phyloP scores from a whole-genome alignment of 2,329 filamentous ascomycete species.

The Diaporthe batatas region DNA sequence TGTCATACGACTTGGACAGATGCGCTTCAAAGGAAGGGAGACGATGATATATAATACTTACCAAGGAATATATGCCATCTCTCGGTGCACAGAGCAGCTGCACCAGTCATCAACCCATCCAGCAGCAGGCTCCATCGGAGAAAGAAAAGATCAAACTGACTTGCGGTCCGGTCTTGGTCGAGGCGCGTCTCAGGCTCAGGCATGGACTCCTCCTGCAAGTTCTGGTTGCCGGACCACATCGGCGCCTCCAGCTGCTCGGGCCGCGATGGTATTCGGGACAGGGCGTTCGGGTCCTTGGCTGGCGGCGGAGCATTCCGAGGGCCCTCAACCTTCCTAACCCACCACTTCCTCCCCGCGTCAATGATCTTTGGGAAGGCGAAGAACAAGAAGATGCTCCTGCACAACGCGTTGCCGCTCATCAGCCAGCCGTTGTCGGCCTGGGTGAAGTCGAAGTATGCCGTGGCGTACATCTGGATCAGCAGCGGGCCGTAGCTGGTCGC shows the following conservation, averaged over 20 bases:
- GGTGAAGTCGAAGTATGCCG: slow-evolving; percentile 63
- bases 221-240: slow-evolving; percentile 49
- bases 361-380: slow-evolving; percentile 65
- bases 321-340: slow-evolving; percentile 55
- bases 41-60: slow-evolving; percentile 46
- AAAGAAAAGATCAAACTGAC: slow-evolving; percentile 76
- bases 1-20: rapidly evolving
- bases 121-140: slow-evolving; percentile 74
- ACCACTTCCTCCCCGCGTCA: slow-evolving; percentile 57
- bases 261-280: slow-evolving; percentile 51
- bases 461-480: slow-evolving; percentile 69
- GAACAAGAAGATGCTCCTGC: slow-evolving; percentile 65
- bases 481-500: slow-evolving; percentile 75
- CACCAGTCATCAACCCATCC: slow-evolving; percentile 74
- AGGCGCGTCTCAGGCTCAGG: slow-evolving; percentile 53
- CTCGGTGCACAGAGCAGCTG: slow-evolving; percentile 71
- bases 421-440: slow-evolving; percentile 66
- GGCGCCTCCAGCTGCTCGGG: slow-evolving; percentile 59
- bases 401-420: slow-evolving; percentile 65
- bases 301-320: slow-evolving; percentile 46
- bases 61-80: slow-evolving; percentile 78
- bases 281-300: slow-evolving; percentile 1
- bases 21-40: no score
- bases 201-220: slow-evolving; percentile 57
- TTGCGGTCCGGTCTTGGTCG: slow-evolving; percentile 59